A percentile compares a stretch with the other conserved stretches of the same genome.
Conservation (phyloP, 768 basidiomycete genomes). For the Naganishia vishniacii region DNA sequence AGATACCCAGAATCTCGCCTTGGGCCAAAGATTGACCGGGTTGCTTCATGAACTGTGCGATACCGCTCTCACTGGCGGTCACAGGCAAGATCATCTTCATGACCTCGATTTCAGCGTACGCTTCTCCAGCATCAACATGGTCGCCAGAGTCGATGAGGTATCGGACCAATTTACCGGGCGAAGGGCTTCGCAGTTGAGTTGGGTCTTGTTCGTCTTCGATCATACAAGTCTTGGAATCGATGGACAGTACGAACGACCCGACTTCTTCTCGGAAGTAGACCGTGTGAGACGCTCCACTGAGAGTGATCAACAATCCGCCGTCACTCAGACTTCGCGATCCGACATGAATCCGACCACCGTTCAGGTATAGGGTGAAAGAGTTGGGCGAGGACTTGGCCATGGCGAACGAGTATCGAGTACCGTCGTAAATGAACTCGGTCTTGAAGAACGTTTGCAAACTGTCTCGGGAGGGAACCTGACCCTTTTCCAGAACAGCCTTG, state of each 20-base stretch:
- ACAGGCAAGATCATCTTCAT: slow-evolving; percentile 99
- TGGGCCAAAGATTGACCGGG: slow-evolving; percentile 94
- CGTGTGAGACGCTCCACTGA: slow-evolving; percentile 93
- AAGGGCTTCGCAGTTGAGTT: slow-evolving; percentile 89
- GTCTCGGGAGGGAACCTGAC: slow-evolving; percentile 91
- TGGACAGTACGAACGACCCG: slow-evolving; percentile 73
- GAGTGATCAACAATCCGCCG: slow-evolving; percentile 82
- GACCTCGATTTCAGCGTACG: slow-evolving; percentile 93
- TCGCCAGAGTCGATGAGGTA: slow-evolving; percentile 96
- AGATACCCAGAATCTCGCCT: slow-evolving; percentile 93
- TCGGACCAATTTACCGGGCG: slow-evolving; percentile 90
- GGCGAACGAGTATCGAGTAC: slow-evolving; percentile 89
- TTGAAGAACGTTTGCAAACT: slow-evolving; percentile 93
- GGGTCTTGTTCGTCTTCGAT: slow-evolving; percentile 99
- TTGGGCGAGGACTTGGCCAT: slow-evolving; percentile 82
- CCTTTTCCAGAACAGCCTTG: slow-evolving; percentile 92
- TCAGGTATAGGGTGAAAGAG: slow-evolving; percentile 90
- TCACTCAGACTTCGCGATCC: slow-evolving; percentile 89
- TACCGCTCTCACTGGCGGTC: slow-evolving; percentile 85
- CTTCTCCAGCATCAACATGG: slow-evolving; percentile 91
- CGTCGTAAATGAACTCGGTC: slow-evolving; percentile 96
- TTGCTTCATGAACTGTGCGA: slow-evolving; percentile 93
- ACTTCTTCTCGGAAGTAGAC: slow-evolving; percentile 99
- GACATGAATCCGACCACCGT: slow-evolving; percentile 86
- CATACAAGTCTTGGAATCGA: slow-evolving; percentile 95